Conservation (phyloP, 768 basidiomycete species). For the Cystofilobasidium bisporidii region DNA sequence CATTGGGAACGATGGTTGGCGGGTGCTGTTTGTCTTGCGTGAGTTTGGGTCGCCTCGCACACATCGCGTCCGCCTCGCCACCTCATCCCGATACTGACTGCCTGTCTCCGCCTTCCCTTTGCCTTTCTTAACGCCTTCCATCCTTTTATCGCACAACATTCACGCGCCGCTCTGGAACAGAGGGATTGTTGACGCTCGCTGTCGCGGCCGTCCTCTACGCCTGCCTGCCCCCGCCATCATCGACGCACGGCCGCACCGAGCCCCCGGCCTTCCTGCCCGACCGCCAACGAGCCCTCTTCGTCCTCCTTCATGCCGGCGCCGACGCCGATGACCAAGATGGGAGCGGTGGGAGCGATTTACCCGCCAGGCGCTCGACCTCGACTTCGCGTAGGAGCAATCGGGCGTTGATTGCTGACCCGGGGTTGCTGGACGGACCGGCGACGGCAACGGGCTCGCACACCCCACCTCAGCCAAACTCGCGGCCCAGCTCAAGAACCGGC, state of each 20-base stretch:
- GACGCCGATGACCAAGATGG: too few species aligned
- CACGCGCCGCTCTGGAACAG: neutral
- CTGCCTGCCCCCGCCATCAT: neutral
- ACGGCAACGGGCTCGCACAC: too few species aligned
- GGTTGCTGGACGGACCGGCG: too few species aligned
- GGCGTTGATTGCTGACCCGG: too few species aligned
- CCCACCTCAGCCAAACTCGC: too few species aligned
- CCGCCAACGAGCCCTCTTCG: neutral
- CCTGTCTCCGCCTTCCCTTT: neutral
- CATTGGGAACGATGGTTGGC: constrained; percentile 10
- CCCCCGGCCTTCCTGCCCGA: neutral
- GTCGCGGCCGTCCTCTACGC: constrained; percentile 1
- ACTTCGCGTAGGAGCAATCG: too few species aligned
- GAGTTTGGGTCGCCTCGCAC: too few species aligned
- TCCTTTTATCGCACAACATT: too few species aligned
- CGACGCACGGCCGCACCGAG: neutral
- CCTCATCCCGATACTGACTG: neutral
- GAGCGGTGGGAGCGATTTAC: too few species aligned
- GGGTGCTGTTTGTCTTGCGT: constrained; percentile 18
- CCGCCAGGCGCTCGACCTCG: too few species aligned
- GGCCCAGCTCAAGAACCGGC: too few species aligned
- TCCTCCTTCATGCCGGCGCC: neutral
- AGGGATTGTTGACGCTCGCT: constrained; percentile 1
- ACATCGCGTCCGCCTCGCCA: neutral
- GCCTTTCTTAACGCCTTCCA: neutral